Percentiles rank a stretch among this genome's conserved stretches.
Evolutionary conservation across 129 eudicot genomes (phyloP).

Genomic region (Flaveria brownii): DNA sequence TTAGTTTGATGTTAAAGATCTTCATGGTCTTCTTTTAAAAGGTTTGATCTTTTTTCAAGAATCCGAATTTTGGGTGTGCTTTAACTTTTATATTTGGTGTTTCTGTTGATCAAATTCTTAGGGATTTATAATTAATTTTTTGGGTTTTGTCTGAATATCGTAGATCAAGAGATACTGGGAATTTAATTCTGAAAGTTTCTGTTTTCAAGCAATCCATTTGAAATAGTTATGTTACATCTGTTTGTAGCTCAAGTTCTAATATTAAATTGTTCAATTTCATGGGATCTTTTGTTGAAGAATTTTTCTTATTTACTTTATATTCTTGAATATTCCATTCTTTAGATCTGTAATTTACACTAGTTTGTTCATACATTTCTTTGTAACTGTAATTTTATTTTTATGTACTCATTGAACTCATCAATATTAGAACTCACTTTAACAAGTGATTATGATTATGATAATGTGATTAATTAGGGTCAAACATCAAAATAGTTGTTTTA

Average conservation of each 20-base stretch:
- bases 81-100: not conserved
- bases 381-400: not conserved
- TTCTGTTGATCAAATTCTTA: not conserved
- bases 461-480: not conserved
- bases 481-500: not conserved
- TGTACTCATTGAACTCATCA: slow-evolving; percentile 18
- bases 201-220: not conserved
- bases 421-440: slow-evolving; percentile 4
- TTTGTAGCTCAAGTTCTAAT: slow-evolving; percentile 18
- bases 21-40: not conserved
- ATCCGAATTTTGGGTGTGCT: slow-evolving; percentile 3
- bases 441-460: not conserved
- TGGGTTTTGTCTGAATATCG: not conserved
- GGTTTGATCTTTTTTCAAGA: not conserved
- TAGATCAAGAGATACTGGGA: slow-evolving; percentile 12
- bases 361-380: not conserved
- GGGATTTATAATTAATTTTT: not conserved
- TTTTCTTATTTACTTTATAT: not conserved
- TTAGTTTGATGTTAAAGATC: slow-evolving; percentile 12
- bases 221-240: not conserved
- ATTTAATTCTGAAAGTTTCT: not conserved
- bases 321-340: not conserved
- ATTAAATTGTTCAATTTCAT: not conserved
- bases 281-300: not conserved
- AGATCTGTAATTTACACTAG: slow-evolving; percentile 6